Conservation (phyloP, 352 stramenopile genomes). For the Pythium monospermum region DNA sequence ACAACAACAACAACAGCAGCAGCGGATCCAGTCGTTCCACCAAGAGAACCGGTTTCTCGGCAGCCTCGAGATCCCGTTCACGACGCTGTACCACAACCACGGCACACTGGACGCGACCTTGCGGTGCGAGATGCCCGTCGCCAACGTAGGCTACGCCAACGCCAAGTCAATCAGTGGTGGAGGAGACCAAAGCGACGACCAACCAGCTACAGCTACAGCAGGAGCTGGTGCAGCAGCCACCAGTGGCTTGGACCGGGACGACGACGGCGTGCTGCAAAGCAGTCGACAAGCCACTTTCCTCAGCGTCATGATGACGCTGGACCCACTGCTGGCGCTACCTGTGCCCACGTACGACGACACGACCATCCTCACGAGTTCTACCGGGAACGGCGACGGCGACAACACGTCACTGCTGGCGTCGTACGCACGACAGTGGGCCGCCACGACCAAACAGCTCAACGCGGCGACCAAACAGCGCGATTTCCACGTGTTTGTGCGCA, state of each 20-base stretch:
- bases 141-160: slow-evolving; percentile 85
- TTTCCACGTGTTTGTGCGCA: slow-evolving; percentile 73
- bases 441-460: slow-evolving; percentile 14
- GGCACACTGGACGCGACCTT: slow-evolving; percentile 78
- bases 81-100: slow-evolving; percentile 75
- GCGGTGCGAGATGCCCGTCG: slow-evolving; percentile 71
- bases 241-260: slow-evolving; percentile 9
- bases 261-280: slow-evolving; percentile 30
- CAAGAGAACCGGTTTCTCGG: slow-evolving; percentile 85
- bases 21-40: slow-evolving; percentile 41
- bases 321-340: slow-evolving; percentile 70
- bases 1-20: slow-evolving; percentile 30
- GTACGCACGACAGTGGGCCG: slow-evolving; percentile 37
- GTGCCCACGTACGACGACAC: slow-evolving; percentile 18
- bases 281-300: slow-evolving; percentile 76
- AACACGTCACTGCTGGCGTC: slow-evolving; percentile 19
- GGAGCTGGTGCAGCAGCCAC: no score
- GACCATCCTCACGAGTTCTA: slow-evolving; percentile 5
- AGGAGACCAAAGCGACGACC: slow-evolving; percentile 7
- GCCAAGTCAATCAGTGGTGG: slow-evolving; percentile 7
- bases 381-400: slow-evolving; percentile 17
- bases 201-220: no score
- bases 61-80: slow-evolving; percentile 81
- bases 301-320: slow-evolving; percentile 83
- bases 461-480: slow-evolving; percentile 29